Percentiles rank a stretch among this genome's conserved stretches.
Evolutionary conservation across 306 rosid genomes (phyloP).

Genomic region (Pyrus betulifolia): DNA sequence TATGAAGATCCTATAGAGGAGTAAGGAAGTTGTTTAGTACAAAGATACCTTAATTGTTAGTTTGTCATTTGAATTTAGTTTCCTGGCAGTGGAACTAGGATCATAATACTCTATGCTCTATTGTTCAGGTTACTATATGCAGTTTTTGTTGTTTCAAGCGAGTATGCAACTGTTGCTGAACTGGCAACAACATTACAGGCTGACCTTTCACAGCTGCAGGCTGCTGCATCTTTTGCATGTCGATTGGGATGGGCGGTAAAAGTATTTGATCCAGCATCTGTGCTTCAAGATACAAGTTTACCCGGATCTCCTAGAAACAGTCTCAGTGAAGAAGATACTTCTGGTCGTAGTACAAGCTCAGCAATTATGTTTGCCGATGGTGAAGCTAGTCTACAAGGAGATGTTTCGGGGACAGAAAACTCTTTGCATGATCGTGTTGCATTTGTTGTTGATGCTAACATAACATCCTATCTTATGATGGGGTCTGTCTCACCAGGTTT

Average conservation of each 20-base stretch:
- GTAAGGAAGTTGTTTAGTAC: conserved; percentile 47
- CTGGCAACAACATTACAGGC: conserved; percentile 86
- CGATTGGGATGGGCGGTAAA: conserved; percentile 91
- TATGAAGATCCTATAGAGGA: conserved; percentile 98
- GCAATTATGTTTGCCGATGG: conserved; percentile 39
- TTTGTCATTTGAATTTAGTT: conserved; percentile 14
- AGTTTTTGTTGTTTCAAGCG: conserved; percentile 95
- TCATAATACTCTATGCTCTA: conserved; percentile 12
- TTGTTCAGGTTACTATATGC: conserved; percentile 78
- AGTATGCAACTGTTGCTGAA: conserved; percentile 83
- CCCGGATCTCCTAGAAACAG: conserved; percentile 52
- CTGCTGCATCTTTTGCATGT: conserved; percentile 89
- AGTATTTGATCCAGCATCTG: conserved; percentile 67
- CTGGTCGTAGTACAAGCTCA: conserved; percentile 40
- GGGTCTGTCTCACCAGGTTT: conserved; percentile 99
- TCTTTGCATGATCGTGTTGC: conserved; percentile 67
- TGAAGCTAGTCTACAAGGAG: conserved; percentile 60
- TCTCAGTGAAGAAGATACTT: conserved; percentile 53
- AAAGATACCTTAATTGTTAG: background rate
- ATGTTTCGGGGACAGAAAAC: conserved; percentile 47
- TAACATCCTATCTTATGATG: conserved; percentile 98
- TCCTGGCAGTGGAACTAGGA: conserved; percentile 5
- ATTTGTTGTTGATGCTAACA: conserved; percentile 89
- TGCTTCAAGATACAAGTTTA: conserved; percentile 49
- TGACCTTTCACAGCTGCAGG: conserved; percentile 73